Conservation (phyloP, 805 yeast genomes). For the Yamadazyma kitorensis region DNA sequence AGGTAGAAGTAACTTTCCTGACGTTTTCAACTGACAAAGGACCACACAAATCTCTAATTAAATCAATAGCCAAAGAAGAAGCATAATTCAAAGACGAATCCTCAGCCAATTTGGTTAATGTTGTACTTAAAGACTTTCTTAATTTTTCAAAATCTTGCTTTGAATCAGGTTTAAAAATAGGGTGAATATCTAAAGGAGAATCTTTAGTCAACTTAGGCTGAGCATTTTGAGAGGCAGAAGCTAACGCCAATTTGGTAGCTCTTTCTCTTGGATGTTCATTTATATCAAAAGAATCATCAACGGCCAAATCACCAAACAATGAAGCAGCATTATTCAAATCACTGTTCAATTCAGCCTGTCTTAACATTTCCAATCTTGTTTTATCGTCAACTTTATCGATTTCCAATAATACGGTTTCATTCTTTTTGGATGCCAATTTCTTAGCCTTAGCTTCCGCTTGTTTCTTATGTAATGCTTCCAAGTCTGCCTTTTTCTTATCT, state of each 20-base stretch:
- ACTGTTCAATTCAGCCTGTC: constrained; percentile 75
- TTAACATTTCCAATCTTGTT: constrained; percentile 72
- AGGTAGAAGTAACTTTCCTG: constrained; percentile 80
- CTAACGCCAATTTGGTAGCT: constrained; percentile 38
- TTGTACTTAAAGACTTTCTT: constrained; percentile 24
- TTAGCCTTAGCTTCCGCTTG: constrained; percentile 49
- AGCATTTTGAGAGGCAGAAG: constrained; percentile 27
- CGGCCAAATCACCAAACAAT: constrained; percentile 72
- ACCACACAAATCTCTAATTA: constrained; percentile 77
- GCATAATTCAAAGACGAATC: constrained; percentile 66
- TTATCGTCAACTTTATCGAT: constrained; percentile 69
- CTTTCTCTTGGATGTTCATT: constrained; percentile 53
- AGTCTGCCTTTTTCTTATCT: constrained; percentile 39
- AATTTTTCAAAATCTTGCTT: constrained; percentile 69
- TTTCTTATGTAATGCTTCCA: constrained; percentile 44
- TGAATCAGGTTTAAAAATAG: constrained; percentile 79
- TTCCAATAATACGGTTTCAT: constrained; percentile 44
- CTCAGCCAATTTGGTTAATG: constrained; percentile 40
- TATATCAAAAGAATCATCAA: constrained; percentile 29
- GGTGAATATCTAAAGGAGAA: constrained; percentile 68
- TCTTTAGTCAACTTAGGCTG: constrained; percentile 43
- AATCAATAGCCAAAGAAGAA: constrained; percentile 75
- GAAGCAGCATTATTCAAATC: constrained; percentile 94
- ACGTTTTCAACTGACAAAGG: constrained; percentile 81
- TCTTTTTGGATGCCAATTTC: constrained; percentile 39